These are phyloP conservation scores for Penicillium sp. DNA, from an alignment of 2,329 filamentous ascomycete genomes.

Conservation along the genomic window DNA sequence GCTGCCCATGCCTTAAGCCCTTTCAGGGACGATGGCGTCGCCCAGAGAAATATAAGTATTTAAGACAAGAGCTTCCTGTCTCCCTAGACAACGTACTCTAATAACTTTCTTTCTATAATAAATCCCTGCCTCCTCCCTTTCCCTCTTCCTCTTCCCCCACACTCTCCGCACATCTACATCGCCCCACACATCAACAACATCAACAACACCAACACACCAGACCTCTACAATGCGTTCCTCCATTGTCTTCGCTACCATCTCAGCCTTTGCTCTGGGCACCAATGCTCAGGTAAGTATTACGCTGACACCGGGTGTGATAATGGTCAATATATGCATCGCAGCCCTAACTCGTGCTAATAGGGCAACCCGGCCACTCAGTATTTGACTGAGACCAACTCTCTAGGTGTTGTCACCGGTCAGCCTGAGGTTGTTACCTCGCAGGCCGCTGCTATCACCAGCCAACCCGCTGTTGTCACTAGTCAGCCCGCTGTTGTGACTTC, in stretches of 20 bases:
- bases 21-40: constrained; percentile 1
- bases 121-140: background rate
- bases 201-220: constrained; percentile 9
- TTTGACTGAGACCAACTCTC: constrained; percentile 47
- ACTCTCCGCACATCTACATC: background rate
- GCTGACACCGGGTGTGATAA: background rate
- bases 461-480: constrained; percentile 30
- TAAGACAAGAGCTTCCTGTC: constrained; percentile 1
- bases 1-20: constrained; percentile 1
- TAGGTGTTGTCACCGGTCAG: constrained; percentile 49
- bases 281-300: constrained; percentile 20
- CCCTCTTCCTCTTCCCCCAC: constrained; percentile 6
- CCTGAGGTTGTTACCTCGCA: constrained; percentile 36
- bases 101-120: background rate
- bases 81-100: constrained; percentile 10
- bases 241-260: constrained; percentile 42
- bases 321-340: background rate
- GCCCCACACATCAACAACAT: background rate
- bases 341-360: constrained; percentile 25
- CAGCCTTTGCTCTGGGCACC: constrained; percentile 40
- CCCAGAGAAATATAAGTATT: background rate
- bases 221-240: constrained; percentile 46
- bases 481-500: constrained; percentile 28
- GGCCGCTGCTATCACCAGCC: constrained; percentile 29
- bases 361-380: constrained; percentile 44